Evolutionary conservation across 1,139 yeast species (phyloP), one percentile per base, ranked within the genome.

Genomic region (Hyphopichia fennica): DNA sequence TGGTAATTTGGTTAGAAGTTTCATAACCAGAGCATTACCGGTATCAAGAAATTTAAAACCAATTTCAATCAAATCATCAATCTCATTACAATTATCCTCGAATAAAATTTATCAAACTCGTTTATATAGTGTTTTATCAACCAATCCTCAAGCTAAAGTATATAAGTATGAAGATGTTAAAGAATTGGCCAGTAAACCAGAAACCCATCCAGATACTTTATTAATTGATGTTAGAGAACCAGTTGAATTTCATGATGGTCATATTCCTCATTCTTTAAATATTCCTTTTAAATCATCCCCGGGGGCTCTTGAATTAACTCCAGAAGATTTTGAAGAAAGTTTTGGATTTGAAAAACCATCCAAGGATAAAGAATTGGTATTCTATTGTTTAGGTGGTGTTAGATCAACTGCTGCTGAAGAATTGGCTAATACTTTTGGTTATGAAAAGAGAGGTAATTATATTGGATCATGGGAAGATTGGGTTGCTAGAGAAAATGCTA

Each of bases 211-310:
- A 10, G 63, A 74, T 30, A 64, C 76, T 20, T 74, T 87, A 35
- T 65, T 91, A 36, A 81, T 91, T 18, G 99, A 93, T 59, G 97
- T 88, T 27, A 82, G 99, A 59, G 99, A 93, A 66, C 96, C 97
- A 3, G 74, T 73, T 40, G 99, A 93, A 66, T 87, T 62, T 59
- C 67, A 69, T 37, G 81, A 72, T 46, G 90, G 89, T 30, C 78
- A 75, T 59, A 86, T 93, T 54, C 97, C 97, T 23, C 78, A 81
- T 23, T 84, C 99, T 13, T 67, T 90, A 48, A 93, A 93, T 60
- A 77, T 93, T 45, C 99, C 99, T 16, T 85, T 84, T 69, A 90
- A 89, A 58, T 82, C 95, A 7, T 80, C 91, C 14, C 98, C 98
- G 0, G 96, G 96, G n/a, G 98, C 98, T 0, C 74, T 93, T 49